Evolutionary conservation across 2,329 filamentous ascomycete genomes (phyloP), one percentile per base, ranked within the genome.

Genomic region (Trichoderma harzianum): DNA sequence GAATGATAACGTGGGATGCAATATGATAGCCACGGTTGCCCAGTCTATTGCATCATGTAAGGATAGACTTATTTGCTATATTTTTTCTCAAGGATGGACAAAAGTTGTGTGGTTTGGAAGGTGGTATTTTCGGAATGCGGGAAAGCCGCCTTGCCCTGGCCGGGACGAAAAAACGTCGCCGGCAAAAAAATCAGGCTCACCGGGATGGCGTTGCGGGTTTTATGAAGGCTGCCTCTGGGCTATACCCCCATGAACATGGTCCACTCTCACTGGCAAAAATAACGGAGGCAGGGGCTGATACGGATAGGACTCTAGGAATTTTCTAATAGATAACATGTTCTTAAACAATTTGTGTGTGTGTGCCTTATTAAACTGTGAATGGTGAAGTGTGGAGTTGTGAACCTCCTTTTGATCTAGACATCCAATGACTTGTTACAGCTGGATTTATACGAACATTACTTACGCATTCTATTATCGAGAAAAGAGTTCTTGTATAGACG

Each of bases 51-150:
- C 78, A 79, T 80, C 77, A 79, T 82, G 78, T 81, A 82, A 79
- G 77, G 80, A 80, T 82, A 83, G 81, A 82, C 77, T 81, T 81
- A 74, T 78, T 81, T 81, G 79, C 78, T 79, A 82, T 79, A 79
- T 79, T 80, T 78, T 76, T 78, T 76, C 78, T 77, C 77, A 80
- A 78, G 77, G 78, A 78, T 77, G 77, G 77, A 76, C 76, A 76
- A 82, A 81, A 79, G 75, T 79, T 79, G 75, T 73, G 75, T 76
- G 78, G 75, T 78, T 73, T 73, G 77, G 75, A 77, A 77, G 77
- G 74, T 76, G 72, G 73, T 57, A 70, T 62, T 63, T 58, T 63
- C 47, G 55, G 68, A 60, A 60, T 51, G 64, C 66, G 58, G 67
- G 36, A 66, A 62, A 62, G 55, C 67, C 62, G 71, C 57, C 58